Evolutionary conservation across 495 filamentous ascomycete genomes (phyloP).

Genomic region (Penicillium dipodomyicola): DNA sequence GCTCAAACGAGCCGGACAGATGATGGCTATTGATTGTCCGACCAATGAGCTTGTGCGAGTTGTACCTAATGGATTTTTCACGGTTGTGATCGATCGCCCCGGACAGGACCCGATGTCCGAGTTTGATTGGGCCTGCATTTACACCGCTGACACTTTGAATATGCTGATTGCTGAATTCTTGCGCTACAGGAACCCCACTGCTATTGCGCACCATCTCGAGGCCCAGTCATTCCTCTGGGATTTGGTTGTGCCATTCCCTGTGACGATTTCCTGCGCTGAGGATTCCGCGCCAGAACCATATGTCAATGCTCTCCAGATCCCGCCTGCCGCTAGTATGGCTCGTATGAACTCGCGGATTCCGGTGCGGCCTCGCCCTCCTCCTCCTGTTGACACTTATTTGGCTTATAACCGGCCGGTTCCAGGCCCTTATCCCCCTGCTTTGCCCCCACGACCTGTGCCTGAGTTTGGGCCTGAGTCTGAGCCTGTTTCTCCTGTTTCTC

Average conservation of each 20-base stretch:
- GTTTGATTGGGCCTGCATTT: background rate
- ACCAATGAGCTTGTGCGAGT: background rate
- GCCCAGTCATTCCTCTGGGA: background rate
- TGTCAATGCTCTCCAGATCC: background rate
- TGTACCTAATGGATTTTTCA: background rate
- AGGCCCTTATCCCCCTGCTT: background rate
- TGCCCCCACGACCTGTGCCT: background rate
- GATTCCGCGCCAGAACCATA: background rate
- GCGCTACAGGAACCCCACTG: too few species aligned
- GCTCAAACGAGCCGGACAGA: background rate
- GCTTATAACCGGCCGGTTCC: background rate
- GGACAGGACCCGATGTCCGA: background rate
- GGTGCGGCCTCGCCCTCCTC: background rate
- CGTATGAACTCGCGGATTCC: background rate
- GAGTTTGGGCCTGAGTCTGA: background rate
- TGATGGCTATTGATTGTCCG: slow-evolving; percentile 1
- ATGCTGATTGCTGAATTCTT: background rate
- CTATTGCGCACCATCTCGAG: background rate
- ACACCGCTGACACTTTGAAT: background rate
- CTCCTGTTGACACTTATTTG: background rate
- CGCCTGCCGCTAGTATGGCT: background rate
- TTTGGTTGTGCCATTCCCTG: background rate
- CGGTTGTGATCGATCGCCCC: background rate
- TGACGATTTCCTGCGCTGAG: background rate
- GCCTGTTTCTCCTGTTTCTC: background rate